Conservation (phyloP, 139 green algal genomes). For the Chlorella sp. region DNA sequence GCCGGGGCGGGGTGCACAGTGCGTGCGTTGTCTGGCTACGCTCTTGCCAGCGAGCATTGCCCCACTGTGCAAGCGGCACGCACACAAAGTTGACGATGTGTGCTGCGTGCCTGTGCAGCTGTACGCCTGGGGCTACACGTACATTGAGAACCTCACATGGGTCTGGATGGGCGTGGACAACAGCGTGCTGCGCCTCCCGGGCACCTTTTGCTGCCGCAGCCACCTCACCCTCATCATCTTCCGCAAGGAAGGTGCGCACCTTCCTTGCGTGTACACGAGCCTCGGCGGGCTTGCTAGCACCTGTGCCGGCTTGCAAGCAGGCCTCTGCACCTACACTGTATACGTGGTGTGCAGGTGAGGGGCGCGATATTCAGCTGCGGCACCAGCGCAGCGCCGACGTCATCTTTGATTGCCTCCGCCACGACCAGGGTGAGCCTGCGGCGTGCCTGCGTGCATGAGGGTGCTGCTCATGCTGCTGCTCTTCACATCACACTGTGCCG, state of each 20-base stretch:
- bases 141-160: conserved; percentile 95
- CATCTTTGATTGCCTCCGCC: conserved; percentile 66
- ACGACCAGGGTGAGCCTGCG: conserved; percentile 12
- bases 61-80: no score
- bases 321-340: not conserved
- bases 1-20: no score
- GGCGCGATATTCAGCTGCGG: conserved; percentile 81
- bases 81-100: not conserved
- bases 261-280: no score
- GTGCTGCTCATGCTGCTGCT: not conserved
- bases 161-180: conserved; percentile 70
- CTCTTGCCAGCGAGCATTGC: no score
- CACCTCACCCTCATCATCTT: conserved; percentile 92
- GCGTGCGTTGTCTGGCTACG: no score
- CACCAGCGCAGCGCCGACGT: conserved; percentile 91
- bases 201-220: conserved; percentile 29
- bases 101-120: conserved; percentile 18
- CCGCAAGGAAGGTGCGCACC: conserved; percentile 53
- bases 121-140: conserved; percentile 33
- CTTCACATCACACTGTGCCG: no score
- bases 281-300: no score
- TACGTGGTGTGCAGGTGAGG: conserved; percentile 30
- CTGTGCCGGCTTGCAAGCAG: not conserved
- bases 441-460: no score
- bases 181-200: conserved; percentile 38